phyloP scores from a whole-genome alignment of 495 filamentous ascomycete genomes.

The Evernia prunastri region DNA sequence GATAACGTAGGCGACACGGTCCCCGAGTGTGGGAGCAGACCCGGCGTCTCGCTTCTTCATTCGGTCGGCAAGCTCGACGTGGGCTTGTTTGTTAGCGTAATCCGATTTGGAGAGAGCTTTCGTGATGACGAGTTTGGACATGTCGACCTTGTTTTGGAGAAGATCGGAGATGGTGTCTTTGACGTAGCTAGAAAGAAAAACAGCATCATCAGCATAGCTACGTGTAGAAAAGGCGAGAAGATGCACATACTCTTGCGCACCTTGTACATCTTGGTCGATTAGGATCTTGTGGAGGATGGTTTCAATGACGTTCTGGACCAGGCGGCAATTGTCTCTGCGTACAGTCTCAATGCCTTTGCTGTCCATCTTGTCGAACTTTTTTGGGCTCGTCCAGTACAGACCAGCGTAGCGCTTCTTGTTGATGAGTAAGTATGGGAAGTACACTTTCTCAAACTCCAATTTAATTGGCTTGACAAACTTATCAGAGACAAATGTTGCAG shows the following conservation, averaged over 20 bases:
- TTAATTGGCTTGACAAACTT: conserved; percentile 97
- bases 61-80: conserved; percentile 85
- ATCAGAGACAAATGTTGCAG: conserved; percentile 74
- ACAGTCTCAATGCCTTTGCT: conserved; percentile 99
- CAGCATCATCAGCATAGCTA: background rate
- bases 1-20: conserved; percentile 98
- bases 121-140: conserved; percentile 98
- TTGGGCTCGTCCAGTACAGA: conserved; percentile 88
- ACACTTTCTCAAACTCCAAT: conserved; percentile 98
- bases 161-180: conserved; percentile 94
- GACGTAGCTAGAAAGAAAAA: conserved; percentile 61
- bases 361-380: conserved; percentile 99
- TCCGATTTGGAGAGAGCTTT: conserved; percentile 83
- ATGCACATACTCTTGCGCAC: conserved; percentile 78
- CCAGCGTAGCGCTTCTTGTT: conserved; percentile 99
- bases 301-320: conserved; percentile 96
- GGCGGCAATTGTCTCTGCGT: conserved; percentile 86
- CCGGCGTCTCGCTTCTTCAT: conserved; percentile 96
- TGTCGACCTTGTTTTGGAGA: conserved; percentile 94
- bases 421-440: conserved; percentile 96
- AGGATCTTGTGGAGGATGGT: conserved; percentile 92
- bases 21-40: conserved; percentile 88
- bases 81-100: conserved; percentile 87
- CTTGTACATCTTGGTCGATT: conserved; percentile 82
- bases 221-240: background rate